Base-by-base conservation (phyloP, 106 monocot genomes). In the Narthecium ossifragum region DNA sequence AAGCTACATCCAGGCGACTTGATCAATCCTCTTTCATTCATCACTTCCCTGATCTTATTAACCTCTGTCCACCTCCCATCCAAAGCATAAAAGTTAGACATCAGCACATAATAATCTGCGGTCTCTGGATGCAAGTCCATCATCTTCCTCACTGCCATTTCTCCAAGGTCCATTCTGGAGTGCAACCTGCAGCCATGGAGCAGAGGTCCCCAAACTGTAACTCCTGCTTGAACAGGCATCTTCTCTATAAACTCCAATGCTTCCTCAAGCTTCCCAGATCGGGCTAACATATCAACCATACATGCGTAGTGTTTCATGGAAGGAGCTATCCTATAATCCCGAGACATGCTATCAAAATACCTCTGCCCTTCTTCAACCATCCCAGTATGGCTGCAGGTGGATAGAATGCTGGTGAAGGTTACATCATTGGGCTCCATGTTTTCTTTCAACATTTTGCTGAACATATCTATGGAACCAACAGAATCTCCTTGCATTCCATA, bases 211-310 rank as follows among this genome's bases (percentile, higher is more conserved):
- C 77, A 82, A 21, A 79, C 54, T 47, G 43, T 53, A 55, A 53
- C 57, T 12, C 67, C 68, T 26, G 71, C 70, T 49, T 70, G 14
- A 23, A 78, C 29, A 1, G 81, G 75, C 82, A 87, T 87, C 17
- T 46, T 48, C n/a, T 72, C 56, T 17, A 87, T 77, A 30, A 87
- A 78, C 20, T 75, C 75, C 38, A 82, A 36, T 43, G 86, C 86
- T 54, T 87, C 82, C 29, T 82, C 78, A n/a, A 87, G 46, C 53
- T 56, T 46, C 17, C 86, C 82, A 22, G 75, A 68, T 53, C 86
- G 58, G 0, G 78, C 68, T 10, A 87, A 61, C 75, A 87, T 63
- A 63, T 87, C 86, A 38, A 87, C 82, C 82, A 82, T 78, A n/a
- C 74, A 87, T 1, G 62, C 59, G 60, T 79, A 87, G n/a, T 87